Percentiles rank a stretch among this genome's conserved stretches.
phyloP scores from a whole-genome alignment of 1,284 basidiomycete species.

The Heliocybe sulcata region DNA sequence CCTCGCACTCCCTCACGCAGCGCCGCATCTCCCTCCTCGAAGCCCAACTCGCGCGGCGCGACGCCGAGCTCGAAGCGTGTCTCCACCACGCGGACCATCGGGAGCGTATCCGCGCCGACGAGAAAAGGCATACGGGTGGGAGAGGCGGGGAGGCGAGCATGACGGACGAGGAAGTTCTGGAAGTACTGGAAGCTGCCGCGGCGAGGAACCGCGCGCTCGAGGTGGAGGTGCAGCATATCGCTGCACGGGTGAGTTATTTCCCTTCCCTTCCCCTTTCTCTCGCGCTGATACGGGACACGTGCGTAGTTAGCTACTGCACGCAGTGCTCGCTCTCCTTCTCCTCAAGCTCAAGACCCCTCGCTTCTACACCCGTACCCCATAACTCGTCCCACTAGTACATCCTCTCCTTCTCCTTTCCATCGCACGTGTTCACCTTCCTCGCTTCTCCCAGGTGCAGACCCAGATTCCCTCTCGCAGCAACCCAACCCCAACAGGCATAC shows the following conservation, averaged over 20 bases:
- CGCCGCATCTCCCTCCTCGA: conserved; percentile 37
- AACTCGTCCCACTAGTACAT: too few species aligned
- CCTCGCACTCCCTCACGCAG: conserved; percentile 28
- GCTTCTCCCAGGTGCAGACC: neutral
- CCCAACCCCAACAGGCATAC: too few species aligned
- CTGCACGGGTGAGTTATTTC: conserved; percentile 25
- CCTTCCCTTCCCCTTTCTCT: conserved; percentile 10
- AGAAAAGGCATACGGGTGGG: neutral
- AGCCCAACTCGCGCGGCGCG: conserved; percentile 47
- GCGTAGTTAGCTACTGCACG: too few species aligned
- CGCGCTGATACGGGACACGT: too few species aligned
- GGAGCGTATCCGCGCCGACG: neutral
- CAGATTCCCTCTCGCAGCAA: too few species aligned
- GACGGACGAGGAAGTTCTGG: conserved; percentile 29
- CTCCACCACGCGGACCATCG: conserved; percentile 15
- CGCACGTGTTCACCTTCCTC: neutral
- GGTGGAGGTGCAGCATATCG: conserved; percentile 34
- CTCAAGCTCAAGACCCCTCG: too few species aligned
- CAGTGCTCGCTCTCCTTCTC: conserved; percentile 8
- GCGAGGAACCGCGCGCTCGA: conserved; percentile 37
- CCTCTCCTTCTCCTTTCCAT: too few species aligned
- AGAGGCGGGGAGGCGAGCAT: neutral
- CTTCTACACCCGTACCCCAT: too few species aligned
- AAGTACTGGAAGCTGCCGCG: conserved; percentile 29
- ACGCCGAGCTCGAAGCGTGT: conserved; percentile 41